Evolutionary conservation across 2,329 filamentous ascomycete species (phyloP), one percentile per base, ranked within the genome.

Genomic region (Ceratocystis cubensis): DNA sequence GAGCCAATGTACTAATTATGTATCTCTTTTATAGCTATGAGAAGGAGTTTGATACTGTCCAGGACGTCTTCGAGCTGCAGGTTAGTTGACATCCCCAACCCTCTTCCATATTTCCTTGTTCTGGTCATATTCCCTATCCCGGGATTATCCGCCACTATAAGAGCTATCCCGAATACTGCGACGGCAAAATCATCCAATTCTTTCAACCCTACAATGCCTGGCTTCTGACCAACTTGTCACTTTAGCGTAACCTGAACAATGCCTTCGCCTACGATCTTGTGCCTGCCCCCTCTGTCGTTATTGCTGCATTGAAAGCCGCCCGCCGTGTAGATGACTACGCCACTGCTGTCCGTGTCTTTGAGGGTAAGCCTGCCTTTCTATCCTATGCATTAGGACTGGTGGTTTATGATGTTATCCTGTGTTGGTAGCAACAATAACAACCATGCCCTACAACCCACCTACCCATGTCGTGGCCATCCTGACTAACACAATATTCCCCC

Each of bases 241-340:
- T 15, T 13, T 72, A 84, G 82, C 89, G 91, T 79, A 96, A 96
- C 82, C 84, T 96, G 75, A 99, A 99, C 88, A 99, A 99, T 82
- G 93, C 91, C 77, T 99, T 99, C 81, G 94, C 94, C 76, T 99
- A 99, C 87, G 94, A 99, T 87, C 88, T 99, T 75, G 94, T 99
- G 71, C 94, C 95, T 75, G 94, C 93, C 57, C 87, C 93, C 71
- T 86, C 89, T 72, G 94, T 99, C 76, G 84, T 96, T 78, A 85
- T 85, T 73, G 92, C 94, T 73, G 94, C 94, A 71, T 85, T 99
- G 74, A 91, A 88, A 80, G 94, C 94, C 73, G 94, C 94, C 72
- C 85, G 94, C 78, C 85, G 94, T 78, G 94, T 99, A 76, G 96
- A 99, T 79, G 94, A 99, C 83, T 97, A 88, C 82, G 94, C 94